Conservation (phyloP, 2,329 filamentous ascomycete genomes). For the Volutella citrinella region DNA sequence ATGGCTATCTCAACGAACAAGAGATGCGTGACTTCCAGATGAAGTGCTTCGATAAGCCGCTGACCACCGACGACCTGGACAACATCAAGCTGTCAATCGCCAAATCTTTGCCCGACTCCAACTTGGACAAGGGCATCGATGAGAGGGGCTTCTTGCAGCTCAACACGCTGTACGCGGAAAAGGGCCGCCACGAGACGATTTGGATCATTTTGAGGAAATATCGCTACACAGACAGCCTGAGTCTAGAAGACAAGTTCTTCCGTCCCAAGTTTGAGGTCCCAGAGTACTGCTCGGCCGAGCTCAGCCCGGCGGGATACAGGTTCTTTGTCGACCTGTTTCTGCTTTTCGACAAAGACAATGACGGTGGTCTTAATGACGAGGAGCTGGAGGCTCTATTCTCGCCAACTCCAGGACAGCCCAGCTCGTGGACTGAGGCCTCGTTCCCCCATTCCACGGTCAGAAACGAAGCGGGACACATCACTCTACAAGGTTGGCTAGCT, state of each 20-base stretch:
- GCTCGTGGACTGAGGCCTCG: conserved; percentile 81
- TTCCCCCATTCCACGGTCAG: conserved; percentile 93
- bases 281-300: conserved; percentile 85
- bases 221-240: conserved; percentile 93
- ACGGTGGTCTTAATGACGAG: conserved; percentile 83
- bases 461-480: conserved; percentile 93
- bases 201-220: conserved; percentile 96
- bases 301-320: conserved; percentile 90
- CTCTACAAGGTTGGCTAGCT: conserved; percentile 93
- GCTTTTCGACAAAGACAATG: conserved; percentile 95
- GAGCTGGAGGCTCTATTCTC: conserved; percentile 87
- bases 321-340: conserved; percentile 98
- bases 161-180: conserved; percentile 95
- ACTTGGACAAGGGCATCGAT: conserved; percentile 71
- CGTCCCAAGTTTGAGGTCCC: conserved; percentile 94
- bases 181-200: conserved; percentile 95
- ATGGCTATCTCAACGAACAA: conserved; percentile 83
- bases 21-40: conserved; percentile 90
- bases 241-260: conserved; percentile 84
- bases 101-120: conserved; percentile 61
- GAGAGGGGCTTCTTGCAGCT: conserved; percentile 81
- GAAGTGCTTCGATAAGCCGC: conserved; percentile 86
- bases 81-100: conserved; percentile 89
- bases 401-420: conserved; percentile 84
- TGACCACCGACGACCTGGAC: conserved; percentile 76